A percentile compares a stretch with the other conserved stretches of the same genome.
Evolutionary conservation across 2,329 filamentous ascomycete species (phyloP).

Genomic region (Claviceps citrina): DNA sequence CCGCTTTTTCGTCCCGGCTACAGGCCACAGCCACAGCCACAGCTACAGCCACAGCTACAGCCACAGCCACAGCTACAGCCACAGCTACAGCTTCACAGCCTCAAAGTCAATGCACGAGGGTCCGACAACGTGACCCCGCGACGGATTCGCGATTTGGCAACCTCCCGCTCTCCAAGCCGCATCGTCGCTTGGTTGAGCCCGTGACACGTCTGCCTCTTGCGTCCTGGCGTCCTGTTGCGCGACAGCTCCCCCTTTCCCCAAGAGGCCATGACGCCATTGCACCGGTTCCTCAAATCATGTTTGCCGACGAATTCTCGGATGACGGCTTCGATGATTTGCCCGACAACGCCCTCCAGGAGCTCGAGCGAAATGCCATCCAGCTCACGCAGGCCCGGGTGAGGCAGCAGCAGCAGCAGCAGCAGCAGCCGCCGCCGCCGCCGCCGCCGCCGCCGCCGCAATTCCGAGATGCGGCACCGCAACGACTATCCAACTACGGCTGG

Average conservation of each 20-base stretch:
- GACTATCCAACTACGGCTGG: conserved; percentile 25
- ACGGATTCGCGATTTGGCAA: conserved; percentile 3
- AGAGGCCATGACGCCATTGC: conserved; percentile 7
- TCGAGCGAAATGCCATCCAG: conserved; percentile 48
- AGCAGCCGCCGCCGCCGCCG: conserved; percentile 12
- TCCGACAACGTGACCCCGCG: conserved; percentile 9
- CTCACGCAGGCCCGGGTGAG: conserved; percentile 33
- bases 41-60: no score
- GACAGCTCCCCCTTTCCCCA: neutral
- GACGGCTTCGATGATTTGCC: conserved; percentile 48
- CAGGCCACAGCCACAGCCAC: conserved; percentile 1
- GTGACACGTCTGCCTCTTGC: neutral
- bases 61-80: no score
- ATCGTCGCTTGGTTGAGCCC: no score
- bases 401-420: conserved; percentile 13
- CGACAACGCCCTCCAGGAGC: conserved; percentile 40
- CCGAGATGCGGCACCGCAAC: conserved; percentile 9
- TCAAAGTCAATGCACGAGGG: no score
- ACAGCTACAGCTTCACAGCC: no score
- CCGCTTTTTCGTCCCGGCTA: no score
- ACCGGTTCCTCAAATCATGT: conserved; percentile 16
- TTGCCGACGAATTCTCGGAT: conserved; percentile 45
- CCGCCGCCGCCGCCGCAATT: conserved; percentile 12
- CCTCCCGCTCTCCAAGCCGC: neutral
- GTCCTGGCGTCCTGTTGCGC: no score